These are phyloP conservation scores for Tylopilus rubrobrunneus DNA, from an alignment of 768 basidiomycete species.

Conservation along the genomic window DNA sequence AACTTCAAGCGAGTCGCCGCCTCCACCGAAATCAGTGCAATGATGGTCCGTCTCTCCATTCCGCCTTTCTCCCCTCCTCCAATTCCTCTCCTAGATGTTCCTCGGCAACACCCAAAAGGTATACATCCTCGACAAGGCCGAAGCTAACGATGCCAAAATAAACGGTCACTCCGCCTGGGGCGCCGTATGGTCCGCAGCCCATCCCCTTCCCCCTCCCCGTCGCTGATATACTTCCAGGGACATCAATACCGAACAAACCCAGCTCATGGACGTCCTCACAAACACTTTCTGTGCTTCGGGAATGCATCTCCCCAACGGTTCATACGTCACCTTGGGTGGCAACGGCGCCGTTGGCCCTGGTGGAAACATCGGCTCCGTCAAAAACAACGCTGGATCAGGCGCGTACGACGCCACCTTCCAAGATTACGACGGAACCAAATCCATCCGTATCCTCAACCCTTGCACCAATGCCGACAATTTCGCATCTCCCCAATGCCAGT, in stretches of 20 bases:
- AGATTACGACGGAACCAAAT: conserved; percentile 75
- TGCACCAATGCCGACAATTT: conserved; percentile 53
- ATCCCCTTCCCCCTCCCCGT: background rate
- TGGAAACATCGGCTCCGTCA: conserved; percentile 52
- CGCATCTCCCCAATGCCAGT: conserved; percentile 51
- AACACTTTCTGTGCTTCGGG: conserved; percentile 83
- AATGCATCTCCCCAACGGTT: conserved; percentile 78
- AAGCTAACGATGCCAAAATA: conserved; percentile 65
- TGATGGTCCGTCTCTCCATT: conserved; percentile 44
- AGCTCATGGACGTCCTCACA: conserved; percentile 42
- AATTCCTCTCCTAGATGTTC: conserved; percentile 54
- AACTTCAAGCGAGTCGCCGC: conserved; percentile 14
- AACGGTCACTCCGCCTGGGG: conserved; percentile 74
- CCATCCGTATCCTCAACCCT: conserved; percentile 80
- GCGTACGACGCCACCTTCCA: conserved; percentile 64
- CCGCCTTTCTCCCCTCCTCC: background rate
- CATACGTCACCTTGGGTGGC: conserved; percentile 71
- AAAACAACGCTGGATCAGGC: conserved; percentile 43
- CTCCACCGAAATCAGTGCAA: conserved; percentile 43
- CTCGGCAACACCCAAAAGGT: conserved; percentile 76
- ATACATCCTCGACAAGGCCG: conserved; percentile 90
- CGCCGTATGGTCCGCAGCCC: conserved; percentile 49
- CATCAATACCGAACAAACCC: conserved; percentile 15
- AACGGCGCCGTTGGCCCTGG: conserved; percentile 70
- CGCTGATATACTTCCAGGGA: conserved; percentile 16